Conservation (phyloP, 768 basidiomycete species). For the Suillus hirtellus region DNA sequence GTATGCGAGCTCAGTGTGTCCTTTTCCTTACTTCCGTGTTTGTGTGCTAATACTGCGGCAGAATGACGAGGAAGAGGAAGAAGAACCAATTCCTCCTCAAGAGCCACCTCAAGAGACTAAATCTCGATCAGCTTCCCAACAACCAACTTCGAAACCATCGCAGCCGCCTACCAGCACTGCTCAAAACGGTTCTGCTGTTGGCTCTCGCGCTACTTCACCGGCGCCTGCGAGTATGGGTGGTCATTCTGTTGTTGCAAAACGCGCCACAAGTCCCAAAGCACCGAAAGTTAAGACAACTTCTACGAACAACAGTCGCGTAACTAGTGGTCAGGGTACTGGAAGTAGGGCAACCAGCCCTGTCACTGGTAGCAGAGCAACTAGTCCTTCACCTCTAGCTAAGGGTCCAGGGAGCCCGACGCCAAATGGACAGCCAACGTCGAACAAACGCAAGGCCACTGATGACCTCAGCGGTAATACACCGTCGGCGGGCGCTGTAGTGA, state of each 20-base stretch:
- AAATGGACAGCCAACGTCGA: constrained; percentile 45
- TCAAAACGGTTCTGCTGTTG: constrained; percentile 27
- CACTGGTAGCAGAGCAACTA: constrained; percentile 36
- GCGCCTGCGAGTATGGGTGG: constrained; percentile 61
- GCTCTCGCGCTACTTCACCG: constrained; percentile 59
- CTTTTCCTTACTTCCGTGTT: constrained; percentile 3
- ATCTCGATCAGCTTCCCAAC: constrained; percentile 45
- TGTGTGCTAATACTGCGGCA: constrained; percentile 26
- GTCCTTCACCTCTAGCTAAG: constrained; percentile 29
- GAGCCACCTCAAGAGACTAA: constrained; percentile 44
- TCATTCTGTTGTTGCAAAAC: constrained; percentile 78
- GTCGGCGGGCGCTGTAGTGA: constrained; percentile 13
- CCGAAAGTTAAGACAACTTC: constrained; percentile 54
- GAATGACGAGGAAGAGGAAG: constrained; percentile 77
- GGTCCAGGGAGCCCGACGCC: constrained; percentile 28
- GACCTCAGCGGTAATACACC: constrained; percentile 24
- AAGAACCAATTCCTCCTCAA: constrained; percentile 46
- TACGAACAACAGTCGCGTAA: constrained; percentile 48
- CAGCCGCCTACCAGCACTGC: constrained; percentile 35
- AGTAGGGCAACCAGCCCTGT: constrained; percentile 57
- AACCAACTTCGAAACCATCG: constrained; percentile 31
- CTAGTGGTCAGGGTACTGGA: constrained; percentile 43
- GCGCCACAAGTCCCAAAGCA: constrained; percentile 80
- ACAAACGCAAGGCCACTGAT: constrained; percentile 64
- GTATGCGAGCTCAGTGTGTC: constrained; percentile 72